phyloP scores from a whole-genome alignment of 78 protist species.

The Parvularia atlantis region DNA sequence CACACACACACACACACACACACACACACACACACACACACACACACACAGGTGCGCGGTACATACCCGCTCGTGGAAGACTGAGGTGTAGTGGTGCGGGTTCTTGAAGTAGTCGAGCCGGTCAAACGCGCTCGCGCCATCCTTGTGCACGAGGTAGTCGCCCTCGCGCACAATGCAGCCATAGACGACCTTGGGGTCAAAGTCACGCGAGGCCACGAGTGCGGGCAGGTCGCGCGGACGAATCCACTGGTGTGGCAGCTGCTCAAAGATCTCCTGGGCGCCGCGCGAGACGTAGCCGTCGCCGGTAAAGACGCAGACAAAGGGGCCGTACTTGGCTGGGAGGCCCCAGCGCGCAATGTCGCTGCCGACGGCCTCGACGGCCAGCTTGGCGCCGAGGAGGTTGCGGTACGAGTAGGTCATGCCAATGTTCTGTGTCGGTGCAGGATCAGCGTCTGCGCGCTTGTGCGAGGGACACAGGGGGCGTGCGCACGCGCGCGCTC shows the following conservation, averaged over 20 bases:
- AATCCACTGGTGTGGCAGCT: background rate
- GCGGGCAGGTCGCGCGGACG: too few relatives aligned
- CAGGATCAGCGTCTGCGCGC: background rate
- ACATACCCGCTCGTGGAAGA: slow-evolving; percentile 23
- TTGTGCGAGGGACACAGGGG: background rate
- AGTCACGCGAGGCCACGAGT: slow-evolving; percentile 21
- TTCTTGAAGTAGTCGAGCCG: slow-evolving; percentile 20
- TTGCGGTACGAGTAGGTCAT: slow-evolving; percentile 45
- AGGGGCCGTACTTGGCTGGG: slow-evolving; percentile 55
- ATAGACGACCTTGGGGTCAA: slow-evolving; percentile 6
- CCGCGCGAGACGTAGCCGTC: slow-evolving; percentile 44
- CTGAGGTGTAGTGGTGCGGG: slow-evolving; percentile 25
- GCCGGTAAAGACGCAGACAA: slow-evolving; percentile 64
- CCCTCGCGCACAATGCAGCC: background rate
- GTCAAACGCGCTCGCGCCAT: background rate
- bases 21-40: background rate
- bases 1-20: background rate
- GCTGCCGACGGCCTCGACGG: slow-evolving; percentile 53
- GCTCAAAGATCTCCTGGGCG: too few relatives aligned
- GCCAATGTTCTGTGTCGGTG: slow-evolving; percentile 43
- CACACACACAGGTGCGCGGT: background rate
- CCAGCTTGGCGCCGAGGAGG: slow-evolving; percentile 49
- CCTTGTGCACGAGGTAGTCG: slow-evolving; percentile 19
- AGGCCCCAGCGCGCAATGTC: slow-evolving; percentile 63
- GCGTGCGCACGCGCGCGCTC: background rate